phyloP scores from a whole-genome alignment of 306 rosid species.

The Datisca glomerata region DNA sequence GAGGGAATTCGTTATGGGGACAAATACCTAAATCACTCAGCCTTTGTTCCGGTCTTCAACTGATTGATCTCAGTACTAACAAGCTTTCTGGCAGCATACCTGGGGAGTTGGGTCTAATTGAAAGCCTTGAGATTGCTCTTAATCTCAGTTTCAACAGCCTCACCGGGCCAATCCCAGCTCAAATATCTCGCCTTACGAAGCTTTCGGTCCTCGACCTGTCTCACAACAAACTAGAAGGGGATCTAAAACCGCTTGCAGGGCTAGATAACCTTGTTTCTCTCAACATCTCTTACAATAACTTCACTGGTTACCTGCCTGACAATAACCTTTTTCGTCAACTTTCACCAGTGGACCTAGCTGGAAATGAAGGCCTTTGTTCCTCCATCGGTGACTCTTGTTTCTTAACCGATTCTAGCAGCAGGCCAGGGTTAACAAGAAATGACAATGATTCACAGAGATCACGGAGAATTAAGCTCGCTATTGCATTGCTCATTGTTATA shows the following conservation, averaged over 20 bases:
- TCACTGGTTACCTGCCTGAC: constrained; percentile 74
- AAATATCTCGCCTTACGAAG: constrained; percentile 60
- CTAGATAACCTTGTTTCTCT: constrained; percentile 83
- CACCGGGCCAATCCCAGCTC: constrained; percentile 56
- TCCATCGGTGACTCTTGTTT: constrained; percentile 56
- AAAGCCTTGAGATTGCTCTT: constrained; percentile 67
- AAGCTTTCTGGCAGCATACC: constrained; percentile 59
- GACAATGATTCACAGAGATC: constrained; percentile 29
- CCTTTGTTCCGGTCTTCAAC: constrained; percentile 59
- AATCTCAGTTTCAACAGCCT: constrained; percentile 74
- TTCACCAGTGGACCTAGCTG: constrained; percentile 48
- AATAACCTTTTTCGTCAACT: constrained; percentile 72
- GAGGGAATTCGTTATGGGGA: constrained; percentile 64
- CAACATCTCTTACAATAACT: constrained; percentile 70
- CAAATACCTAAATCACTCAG: constrained; percentile 59
- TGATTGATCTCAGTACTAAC: constrained; percentile 85
- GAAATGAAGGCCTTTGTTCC: constrained; percentile 63
- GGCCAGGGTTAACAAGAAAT: constrained; percentile 21
- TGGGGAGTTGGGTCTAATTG: constrained; percentile 43
- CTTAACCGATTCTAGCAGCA: constrained; percentile 22
- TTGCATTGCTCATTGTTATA: constrained; percentile 53
- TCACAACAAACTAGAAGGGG: constrained; percentile 72
- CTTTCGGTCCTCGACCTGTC: constrained; percentile 79
- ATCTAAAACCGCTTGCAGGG: constrained; percentile 41
- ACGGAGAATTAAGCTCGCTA: constrained; percentile 52